A percentile compares a stretch with the other conserved stretches of the same genome.
Evolutionary conservation across 805 yeast genomes (phyloP).

Genomic region (Wickerhamomyces hampshirensis): DNA sequence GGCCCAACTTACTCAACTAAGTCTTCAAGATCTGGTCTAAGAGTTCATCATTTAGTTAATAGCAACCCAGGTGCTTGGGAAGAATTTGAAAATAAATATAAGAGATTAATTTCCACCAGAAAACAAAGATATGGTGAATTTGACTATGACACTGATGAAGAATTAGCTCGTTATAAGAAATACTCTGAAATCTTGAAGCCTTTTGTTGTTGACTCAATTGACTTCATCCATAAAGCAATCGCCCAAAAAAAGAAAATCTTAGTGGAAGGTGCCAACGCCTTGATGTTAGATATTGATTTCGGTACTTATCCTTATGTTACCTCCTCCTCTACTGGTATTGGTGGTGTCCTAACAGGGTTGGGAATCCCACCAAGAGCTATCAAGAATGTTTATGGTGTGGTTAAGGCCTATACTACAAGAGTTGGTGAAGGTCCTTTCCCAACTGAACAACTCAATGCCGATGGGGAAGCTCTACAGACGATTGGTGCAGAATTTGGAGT

Average conservation of each 20-base stretch:
- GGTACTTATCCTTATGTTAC: slow-evolving; percentile 99
- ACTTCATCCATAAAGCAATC: slow-evolving; percentile 75
- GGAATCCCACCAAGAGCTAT: slow-evolving; percentile 91
- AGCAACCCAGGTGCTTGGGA: slow-evolving; percentile 91
- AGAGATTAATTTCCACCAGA: slow-evolving; percentile 75
- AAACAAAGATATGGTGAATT: slow-evolving; percentile 89
- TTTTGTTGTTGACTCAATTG: slow-evolving; percentile 89
- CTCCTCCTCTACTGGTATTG: slow-evolving; percentile 92
- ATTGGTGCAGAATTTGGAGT: slow-evolving; percentile 97
- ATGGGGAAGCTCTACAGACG: slow-evolving; percentile 80
- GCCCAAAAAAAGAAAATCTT: slow-evolving; percentile 76
- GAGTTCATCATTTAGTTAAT: slow-evolving; percentile 93
- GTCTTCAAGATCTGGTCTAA: slow-evolving; percentile 92
- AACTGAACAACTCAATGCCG: slow-evolving; percentile 85
- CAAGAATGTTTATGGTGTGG: slow-evolving; percentile 86
- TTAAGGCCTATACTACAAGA: slow-evolving; percentile 96
- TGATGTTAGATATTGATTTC: slow-evolving; percentile 95
- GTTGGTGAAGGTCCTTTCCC: slow-evolving; percentile 99
- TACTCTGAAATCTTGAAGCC: slow-evolving; percentile 76
- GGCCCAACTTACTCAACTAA: slow-evolving; percentile 98
- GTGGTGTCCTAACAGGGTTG: slow-evolving; percentile 96
- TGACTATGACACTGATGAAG: slow-evolving; percentile 79
- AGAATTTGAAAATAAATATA: slow-evolving; percentile 75
- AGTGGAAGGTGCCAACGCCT: slow-evolving; percentile 97
- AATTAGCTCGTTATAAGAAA: slow-evolving; percentile 69